Evolutionary conservation across 164 flowering plant species (phyloP), one percentile per base, ranked within the genome.

Genomic region (Warburgia ugandensis): DNA sequence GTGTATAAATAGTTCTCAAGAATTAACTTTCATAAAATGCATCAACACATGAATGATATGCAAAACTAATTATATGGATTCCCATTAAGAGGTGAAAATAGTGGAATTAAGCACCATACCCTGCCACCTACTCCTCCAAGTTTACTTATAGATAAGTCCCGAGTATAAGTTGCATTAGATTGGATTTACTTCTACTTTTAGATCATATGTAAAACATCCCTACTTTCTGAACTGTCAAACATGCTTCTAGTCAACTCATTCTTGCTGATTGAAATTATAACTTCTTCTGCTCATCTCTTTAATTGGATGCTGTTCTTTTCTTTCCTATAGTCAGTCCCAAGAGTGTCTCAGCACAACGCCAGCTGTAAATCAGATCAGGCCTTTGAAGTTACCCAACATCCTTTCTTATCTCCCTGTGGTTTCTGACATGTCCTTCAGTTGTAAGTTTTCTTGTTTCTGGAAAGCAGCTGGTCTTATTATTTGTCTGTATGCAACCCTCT

Each of bases 101-200:
- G n/a, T n/a, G n/a, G n/a, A n/a, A n/a, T n/a, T n/a, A 32, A 33
- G 43, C 42, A 63, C 21, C 59, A 31, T 49, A 5, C 33, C 0
- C 29, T 63, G 29, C 67, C 67, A 23, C 62, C 58, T 57, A 54
- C 62, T 52, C 68, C 68, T 47, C 68, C 68, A 28, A 63, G 68
- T 38, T 52, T 63, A 39, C 55, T 58, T 58, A 7, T 21, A 10
- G 45, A 42, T 20, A 48, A 45, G 22, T 40, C 29, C 9, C 42
- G 30, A 31, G 52, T 20, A 50, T 47, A 41, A 19, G 14, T 29
- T 13, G 5, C 6, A 31, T 45, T 51, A 16, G 26, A 17, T 16
- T 41, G 17, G 3, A 32, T 20, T 29, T 5, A 27, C 33, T 11
- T 47, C 2, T 29, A 29, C 16, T 6, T 35, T 26, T 45, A 45